These are phyloP conservation scores for Penicillium flavigenum DNA, from an alignment of 495 filamentous ascomycete species.

Conservation along the genomic window DNA sequence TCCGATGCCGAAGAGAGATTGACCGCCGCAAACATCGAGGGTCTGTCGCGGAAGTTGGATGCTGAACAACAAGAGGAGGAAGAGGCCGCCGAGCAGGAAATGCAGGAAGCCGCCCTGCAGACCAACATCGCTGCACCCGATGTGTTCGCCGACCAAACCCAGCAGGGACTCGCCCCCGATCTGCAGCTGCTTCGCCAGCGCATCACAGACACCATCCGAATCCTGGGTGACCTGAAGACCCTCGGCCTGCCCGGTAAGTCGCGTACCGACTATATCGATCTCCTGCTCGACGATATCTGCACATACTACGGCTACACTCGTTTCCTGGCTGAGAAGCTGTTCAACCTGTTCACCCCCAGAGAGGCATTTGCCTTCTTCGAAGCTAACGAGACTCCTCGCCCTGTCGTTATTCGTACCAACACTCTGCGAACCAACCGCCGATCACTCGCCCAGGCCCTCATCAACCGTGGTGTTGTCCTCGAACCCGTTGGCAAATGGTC, in stretches of 20 bases:
- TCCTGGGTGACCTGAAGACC: constrained; percentile 82
- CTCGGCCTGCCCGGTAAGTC: constrained; percentile 74
- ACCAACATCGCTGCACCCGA: constrained; percentile 86
- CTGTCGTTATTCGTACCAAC: constrained; percentile 88
- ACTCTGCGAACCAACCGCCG: constrained; percentile 89
- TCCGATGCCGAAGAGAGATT: constrained; percentile 86
- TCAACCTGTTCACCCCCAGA: constrained; percentile 85
- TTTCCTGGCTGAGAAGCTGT: constrained; percentile 82
- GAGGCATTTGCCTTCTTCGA: constrained; percentile 99
- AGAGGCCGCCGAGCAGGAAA: constrained; percentile 60
- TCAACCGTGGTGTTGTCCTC: constrained; percentile 94
- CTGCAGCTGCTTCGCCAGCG: constrained; percentile 84
- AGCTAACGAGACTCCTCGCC: constrained; percentile 90
- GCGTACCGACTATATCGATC: constrained; percentile 79
- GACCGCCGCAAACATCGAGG: constrained; percentile 94
- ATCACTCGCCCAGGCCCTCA: constrained; percentile 88
- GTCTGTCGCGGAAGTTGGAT: constrained; percentile 80
- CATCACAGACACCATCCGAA: constrained; percentile 89
- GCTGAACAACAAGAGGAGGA: constrained; percentile 64
- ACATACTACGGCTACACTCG: constrained; percentile 88
- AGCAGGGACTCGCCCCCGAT: constrained; percentile 73
- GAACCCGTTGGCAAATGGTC: constrained; percentile 99
- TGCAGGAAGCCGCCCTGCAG: constrained; percentile 86
- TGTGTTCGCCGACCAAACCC: constrained; percentile 63
- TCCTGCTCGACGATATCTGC: constrained; percentile 88